Evolutionary conservation across 2,329 filamentous ascomycete species (phyloP), one percentile per base, ranked within the genome.

Genomic region (Gyromitra esculenta): DNA sequence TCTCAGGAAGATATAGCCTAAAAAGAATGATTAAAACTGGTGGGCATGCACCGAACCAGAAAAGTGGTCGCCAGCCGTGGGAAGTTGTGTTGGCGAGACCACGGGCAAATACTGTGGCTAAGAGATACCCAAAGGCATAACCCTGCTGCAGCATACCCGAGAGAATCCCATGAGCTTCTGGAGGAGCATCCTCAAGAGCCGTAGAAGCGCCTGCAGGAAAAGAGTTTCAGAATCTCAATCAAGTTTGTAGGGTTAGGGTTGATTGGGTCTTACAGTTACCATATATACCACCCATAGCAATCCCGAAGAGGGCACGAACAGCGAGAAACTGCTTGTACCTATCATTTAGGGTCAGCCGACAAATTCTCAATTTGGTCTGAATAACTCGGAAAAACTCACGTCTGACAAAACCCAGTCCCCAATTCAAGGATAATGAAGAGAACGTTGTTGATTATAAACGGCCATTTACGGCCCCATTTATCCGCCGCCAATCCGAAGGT

Each of bases 11-110:
- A 82, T 87, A 89, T 25, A 95, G 85, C 43, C 94, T 91, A 86
- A 92, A 93, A 70, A 89, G 81, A 81, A 97, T 97, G 83, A 97
- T 91, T 41, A 97, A 83, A 1, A 94, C 87, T 0, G 94, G 94
- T 0, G 92, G 92, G 48, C 90, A 88, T 5, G 93, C 92, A 11
- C 91, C 93, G 83, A 97, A 97, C 93, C 94, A 97, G 86, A 90
- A 97, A 0, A 97, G 86, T 0, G 93, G 92, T 6, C 94, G 87
- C 94, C 94, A 97, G 67, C 87, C 90, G 82, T 96, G 91, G 0
- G 89, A 83, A 0, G 93, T 95, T 0, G 93, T 96, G 83, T 92
- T 85, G 64, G 94, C 89, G 5, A 96, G 87, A 3, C 86, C 92
- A 6, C 89, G 86, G 9, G 88, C 84, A 79, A 92, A 89, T 13